Base-by-base conservation (phyloP, 768 basidiomycete genomes). In the Termitomyces sp. region DNA sequence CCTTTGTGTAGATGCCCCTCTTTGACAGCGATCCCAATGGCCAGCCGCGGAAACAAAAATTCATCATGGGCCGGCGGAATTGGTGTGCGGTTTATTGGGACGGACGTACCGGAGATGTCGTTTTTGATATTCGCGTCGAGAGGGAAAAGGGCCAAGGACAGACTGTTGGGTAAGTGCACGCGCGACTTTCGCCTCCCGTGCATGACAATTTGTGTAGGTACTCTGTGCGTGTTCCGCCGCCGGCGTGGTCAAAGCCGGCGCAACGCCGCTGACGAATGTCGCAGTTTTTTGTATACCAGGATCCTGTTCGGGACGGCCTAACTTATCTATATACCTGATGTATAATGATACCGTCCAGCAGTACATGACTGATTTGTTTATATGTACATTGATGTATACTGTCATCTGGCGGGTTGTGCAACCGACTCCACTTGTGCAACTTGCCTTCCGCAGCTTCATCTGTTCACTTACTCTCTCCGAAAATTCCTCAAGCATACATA, bases 101-200 rank as follows among this genome's bases (percentile, higher is more conserved):
- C 45, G 65, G 69, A 15, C 52, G 65, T 2, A 79, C 81, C 5
- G 86, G 87, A 0, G 87, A 89, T 5, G 64, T 98, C 62, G 72
- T 82, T 8, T 98, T 91, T 61, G 89, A 93, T 63, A 84, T 98
- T 65, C 83, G 90, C 1, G 85, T 98, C 10, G 96, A 99, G 72
- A 89, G 81, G 62, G 77, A 79, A 62, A 94, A 92, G 66, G 96
- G 96, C 0, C 56, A 75, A 34, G 96, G 96, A 7, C 80, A 84
- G 58, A 98, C 93, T 24, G 80, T 85, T 61, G 85, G 88, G 89
- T 94, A 69, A 61, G 86, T 69, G 41, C 48, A 46, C n/a, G 1
- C n/a, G 1, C 18, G n/a, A n/a, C n/a, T n/a, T n/a, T n/a, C n/a
- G n/a, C n/a, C n/a, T n/a, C n/a, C n/a, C n/a, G n/a, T n/a, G n/a